These are phyloP conservation scores for Quercus lobata DNA, from an alignment of 331 rosid species.

Conservation along the genomic window DNA sequence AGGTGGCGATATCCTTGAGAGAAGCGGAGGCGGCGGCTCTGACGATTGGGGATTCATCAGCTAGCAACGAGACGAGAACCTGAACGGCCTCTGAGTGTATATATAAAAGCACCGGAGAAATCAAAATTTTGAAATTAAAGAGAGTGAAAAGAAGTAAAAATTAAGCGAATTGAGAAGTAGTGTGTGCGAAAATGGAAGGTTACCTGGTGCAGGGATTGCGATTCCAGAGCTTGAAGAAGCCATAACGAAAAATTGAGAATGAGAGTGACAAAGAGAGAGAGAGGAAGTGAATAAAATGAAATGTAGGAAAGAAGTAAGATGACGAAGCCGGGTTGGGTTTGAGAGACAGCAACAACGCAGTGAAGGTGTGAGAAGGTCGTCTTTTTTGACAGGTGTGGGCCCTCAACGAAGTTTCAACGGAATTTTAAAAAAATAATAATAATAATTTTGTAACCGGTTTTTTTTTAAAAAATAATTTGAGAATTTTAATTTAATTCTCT, in stretches of 20 bases:
- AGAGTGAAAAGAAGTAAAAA: background rate
- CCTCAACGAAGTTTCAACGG: background rate
- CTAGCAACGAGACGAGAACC: constrained; percentile 72
- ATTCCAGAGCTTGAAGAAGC: constrained; percentile 52
- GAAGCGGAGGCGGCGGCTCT: constrained; percentile 79
- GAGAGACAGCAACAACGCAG: background rate
- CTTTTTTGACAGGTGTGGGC: background rate
- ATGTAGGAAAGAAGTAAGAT: background rate
- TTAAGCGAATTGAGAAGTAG: background rate
- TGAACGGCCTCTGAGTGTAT: constrained; percentile 69
- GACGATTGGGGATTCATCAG: constrained; percentile 79
- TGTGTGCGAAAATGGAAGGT: background rate
- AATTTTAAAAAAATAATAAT: background rate
- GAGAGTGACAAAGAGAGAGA: background rate
- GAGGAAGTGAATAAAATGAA: background rate
- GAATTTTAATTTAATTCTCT: no score
- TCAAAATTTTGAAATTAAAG: constrained; percentile 8
- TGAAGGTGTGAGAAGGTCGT: background rate
- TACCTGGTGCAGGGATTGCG: constrained; percentile 81
- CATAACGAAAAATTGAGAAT: constrained; percentile 27
- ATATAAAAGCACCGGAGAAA: background rate
- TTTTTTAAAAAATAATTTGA: no score
- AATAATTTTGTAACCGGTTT: no score
- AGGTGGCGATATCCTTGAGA: constrained; percentile 67
- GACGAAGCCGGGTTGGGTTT: background rate